Conservation (phyloP, 73 alveolate species). For the Paramecium tetraurelia region DNA sequence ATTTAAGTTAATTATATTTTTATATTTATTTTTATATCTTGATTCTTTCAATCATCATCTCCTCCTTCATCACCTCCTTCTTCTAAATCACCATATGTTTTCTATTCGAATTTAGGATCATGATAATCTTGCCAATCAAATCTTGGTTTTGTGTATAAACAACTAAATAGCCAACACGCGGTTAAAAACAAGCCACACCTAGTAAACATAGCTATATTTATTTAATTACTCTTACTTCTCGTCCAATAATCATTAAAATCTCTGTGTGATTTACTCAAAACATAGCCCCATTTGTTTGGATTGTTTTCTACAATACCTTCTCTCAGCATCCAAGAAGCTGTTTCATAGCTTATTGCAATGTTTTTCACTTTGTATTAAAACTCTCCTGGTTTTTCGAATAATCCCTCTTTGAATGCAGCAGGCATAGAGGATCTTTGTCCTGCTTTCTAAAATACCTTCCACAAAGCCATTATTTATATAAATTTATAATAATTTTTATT, state of each 20-base stretch:
- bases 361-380: background rate
- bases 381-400: background rate
- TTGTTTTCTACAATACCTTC: constrained; percentile 24
- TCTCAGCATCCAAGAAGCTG: background rate
- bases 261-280: background rate
- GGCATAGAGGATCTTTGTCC: background rate
- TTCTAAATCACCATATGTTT: constrained; percentile 45
- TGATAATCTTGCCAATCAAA: constrained; percentile 45
- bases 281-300: constrained; percentile 10
- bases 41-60: constrained; percentile 45
- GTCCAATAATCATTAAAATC: background rate
- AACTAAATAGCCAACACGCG: background rate
- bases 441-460: constrained; percentile 17
- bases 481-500: background rate
- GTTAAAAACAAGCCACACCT: background rate
- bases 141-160: background rate
- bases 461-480: background rate
- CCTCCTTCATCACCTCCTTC: constrained; percentile 60
- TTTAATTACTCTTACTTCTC: background rate
- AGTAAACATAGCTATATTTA: background rate
- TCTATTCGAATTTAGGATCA: constrained; percentile 44
- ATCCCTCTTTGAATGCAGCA: background rate
- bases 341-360: background rate
- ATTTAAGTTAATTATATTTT: background rate
- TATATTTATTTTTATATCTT: background rate